Base-by-base conservation (phyloP, 2,329 filamentous ascomycete genomes). In the Trichoderma sp. region DNA sequence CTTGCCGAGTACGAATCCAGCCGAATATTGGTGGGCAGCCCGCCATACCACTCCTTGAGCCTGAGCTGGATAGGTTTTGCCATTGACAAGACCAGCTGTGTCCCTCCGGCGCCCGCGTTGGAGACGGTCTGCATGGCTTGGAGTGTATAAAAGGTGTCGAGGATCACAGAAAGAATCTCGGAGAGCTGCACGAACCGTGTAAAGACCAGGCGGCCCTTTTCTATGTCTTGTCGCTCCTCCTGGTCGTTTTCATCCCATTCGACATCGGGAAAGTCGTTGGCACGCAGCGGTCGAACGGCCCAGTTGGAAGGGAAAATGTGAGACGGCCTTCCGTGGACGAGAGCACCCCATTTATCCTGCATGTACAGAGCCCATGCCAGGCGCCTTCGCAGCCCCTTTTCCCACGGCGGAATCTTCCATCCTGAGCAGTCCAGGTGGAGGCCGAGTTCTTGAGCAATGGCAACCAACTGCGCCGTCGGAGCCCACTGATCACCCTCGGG, bases 311-410 rank as follows among this genome's bases (percentile, higher is more conserved):
- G 77, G 71, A 87, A 86, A 48, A 89, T 86, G 71, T 96, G 93
- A 5, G 92, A 95, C 1, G 93, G 93, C 12, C 93, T 89, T 56
- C 93, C 93, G 74, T 96, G 92, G 27, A 95, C 89, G 22, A 97
- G 83, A 2, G 93, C 90, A 17, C 91, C 92, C 93, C 93, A 97
- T 78, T 86, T 96, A 79, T 97, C 94, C 79, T 97, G 93, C 90
- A 96, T 94, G 77, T 95, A 97, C 60, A 97, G 79, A 2, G 92
- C 93, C 93, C 94, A 97, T 1, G 92, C 93, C 50, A 97, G 86
- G 58, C 94, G 87, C 77, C 94, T 95, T 69, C 94, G 86, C 68
- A 97, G 78, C 0, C 92, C 91, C 72, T 91, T 90, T 78, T 97
- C 93, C 93, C 93, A 97, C 0, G 85, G 84, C 32, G 93, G 92